Conservation (phyloP, 2,329 filamentous ascomycete species). For the Colletotrichum sp. region DNA sequence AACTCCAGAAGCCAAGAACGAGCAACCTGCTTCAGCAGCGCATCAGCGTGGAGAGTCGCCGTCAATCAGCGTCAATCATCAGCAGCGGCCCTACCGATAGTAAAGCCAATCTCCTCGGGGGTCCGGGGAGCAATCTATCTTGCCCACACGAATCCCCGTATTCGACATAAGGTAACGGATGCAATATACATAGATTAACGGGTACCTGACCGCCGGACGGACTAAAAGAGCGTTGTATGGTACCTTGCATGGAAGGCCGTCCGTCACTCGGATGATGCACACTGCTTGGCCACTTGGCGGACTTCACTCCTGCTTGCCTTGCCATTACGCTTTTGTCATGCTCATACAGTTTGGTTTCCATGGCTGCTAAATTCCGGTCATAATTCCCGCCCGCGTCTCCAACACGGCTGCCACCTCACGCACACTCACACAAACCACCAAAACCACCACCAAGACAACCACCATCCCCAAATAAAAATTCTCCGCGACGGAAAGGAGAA, state of each 20-base stretch:
- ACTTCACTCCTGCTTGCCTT: background rate
- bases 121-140: background rate
- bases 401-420: background rate
- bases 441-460: background rate
- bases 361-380: background rate
- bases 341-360: background rate
- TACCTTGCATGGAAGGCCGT: background rate
- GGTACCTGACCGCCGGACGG: conserved; percentile 3
- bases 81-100: background rate
- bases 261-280: background rate
- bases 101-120: background rate
- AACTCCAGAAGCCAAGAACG: background rate
- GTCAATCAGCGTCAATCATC: background rate
- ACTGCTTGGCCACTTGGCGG: background rate
- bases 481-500: conserved; percentile 17
- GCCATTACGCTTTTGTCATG: background rate
- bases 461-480: background rate
- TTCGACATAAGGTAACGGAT: background rate
- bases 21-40: background rate
- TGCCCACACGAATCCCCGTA: conserved; percentile 3
- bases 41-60: background rate
- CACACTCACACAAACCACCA: background rate
- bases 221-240: background rate
- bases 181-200: background rate
- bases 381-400: background rate